A percentile compares a stretch with the other conserved stretches of the same genome.
phyloP scores from a whole-genome alignment of 352 stramenopile species.

The Pilasporangium apinafurcum region DNA sequence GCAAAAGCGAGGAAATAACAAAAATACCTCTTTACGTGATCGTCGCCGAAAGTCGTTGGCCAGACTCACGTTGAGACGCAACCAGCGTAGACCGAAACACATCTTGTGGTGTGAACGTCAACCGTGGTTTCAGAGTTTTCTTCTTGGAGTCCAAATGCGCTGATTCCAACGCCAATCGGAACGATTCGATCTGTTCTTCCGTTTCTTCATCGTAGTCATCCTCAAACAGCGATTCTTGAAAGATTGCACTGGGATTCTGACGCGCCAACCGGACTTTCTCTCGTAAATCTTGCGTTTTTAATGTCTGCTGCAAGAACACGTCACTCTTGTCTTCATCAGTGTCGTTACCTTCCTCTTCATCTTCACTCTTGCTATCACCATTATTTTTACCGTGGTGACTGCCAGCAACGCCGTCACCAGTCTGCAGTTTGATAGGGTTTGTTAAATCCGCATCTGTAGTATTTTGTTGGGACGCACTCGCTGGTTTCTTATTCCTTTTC shows the following conservation, averaged over 20 bases:
- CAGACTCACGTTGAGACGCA: constrained; percentile 12
- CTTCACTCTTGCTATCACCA: constrained; percentile 20
- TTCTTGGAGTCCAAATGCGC: constrained; percentile 54
- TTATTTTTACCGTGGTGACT: constrained; percentile 11
- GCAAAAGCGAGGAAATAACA: too few species aligned
- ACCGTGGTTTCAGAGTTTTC: constrained; percentile 44
- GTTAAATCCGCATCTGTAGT: too few species aligned
- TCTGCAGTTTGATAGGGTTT: too few species aligned
- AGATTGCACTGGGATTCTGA: constrained; percentile 73
- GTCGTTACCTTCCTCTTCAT: constrained; percentile 11
- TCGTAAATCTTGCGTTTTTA: constrained; percentile 21
- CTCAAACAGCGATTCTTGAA: constrained; percentile 77
- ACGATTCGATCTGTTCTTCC: constrained; percentile 69
- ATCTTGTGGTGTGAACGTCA: constrained; percentile 66
- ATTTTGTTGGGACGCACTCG: too few species aligned
- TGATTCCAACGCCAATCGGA: constrained; percentile 69
- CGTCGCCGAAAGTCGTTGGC: constrained; percentile 8
- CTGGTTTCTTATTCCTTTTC: too few species aligned
- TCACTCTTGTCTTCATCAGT: constrained; percentile 1
- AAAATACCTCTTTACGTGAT: too few species aligned
- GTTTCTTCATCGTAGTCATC: constrained; percentile 74
- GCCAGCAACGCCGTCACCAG: too few species aligned
- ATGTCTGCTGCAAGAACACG: not conserved
- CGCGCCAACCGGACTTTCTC: constrained; percentile 61
- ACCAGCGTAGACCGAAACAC: constrained; percentile 57